Evolutionary conservation across 108 stramenopile species (phyloP).

Genomic region (Heterococcus sp.): DNA sequence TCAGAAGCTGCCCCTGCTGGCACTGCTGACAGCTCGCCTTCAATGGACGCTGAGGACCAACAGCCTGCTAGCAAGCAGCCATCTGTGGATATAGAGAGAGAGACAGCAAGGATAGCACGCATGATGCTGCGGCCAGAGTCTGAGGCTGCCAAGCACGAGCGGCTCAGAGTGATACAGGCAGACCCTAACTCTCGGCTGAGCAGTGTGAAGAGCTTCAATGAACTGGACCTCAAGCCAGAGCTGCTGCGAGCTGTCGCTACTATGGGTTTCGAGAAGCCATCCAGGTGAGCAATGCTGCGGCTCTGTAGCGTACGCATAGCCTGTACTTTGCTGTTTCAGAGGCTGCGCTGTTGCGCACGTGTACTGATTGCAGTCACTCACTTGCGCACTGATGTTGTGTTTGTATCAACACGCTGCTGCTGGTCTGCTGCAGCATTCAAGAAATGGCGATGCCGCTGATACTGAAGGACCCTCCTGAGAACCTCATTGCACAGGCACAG

Average conservation of each 20-base stretch:
- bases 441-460: constrained; percentile 88
- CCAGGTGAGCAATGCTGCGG: constrained; percentile 33
- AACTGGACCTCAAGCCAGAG: constrained; percentile 78
- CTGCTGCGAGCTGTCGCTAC: constrained; percentile 80
- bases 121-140: too few relatives aligned
- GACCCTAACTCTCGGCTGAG: constrained; percentile 37
- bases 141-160: neutral
- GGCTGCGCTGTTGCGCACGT: neutral
- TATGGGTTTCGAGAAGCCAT: constrained; percentile 93
- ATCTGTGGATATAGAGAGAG: too few relatives aligned
- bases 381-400: too few relatives aligned
- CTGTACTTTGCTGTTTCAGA: too few relatives aligned
- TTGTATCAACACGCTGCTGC: neutral
- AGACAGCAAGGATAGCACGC: too few relatives aligned
- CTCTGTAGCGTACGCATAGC: too few relatives aligned
- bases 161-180: constrained; percentile 3
- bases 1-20: too few relatives aligned
- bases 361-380: too few relatives aligned
- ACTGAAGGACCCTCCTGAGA: constrained; percentile 74
- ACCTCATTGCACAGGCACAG: constrained; percentile 93
- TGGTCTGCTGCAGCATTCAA: constrained; percentile 69
- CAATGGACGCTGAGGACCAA: too few relatives aligned
- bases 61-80: too few relatives aligned
- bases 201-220: constrained; percentile 69
- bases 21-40: too few relatives aligned